Percentiles rank a stretch among this genome's conserved stretches.
phyloP scores from a whole-genome alignment of 805 yeast species.

The Novakomyces olei region DNA sequence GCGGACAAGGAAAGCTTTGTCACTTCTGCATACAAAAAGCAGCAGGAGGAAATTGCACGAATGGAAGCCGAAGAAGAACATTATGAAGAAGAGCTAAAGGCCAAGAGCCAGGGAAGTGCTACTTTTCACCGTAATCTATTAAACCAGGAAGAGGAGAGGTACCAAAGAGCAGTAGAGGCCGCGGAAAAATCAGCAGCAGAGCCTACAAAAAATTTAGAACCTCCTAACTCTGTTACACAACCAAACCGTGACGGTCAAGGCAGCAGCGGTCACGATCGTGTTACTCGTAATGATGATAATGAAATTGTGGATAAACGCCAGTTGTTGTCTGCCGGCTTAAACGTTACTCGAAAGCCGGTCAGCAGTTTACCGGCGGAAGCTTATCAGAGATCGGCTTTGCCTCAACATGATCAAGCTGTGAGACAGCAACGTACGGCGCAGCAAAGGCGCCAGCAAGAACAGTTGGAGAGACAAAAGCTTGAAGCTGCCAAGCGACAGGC shows the following conservation, averaged over 20 bases:
- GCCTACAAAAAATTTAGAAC: too few species aligned
- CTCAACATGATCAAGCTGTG: neutral
- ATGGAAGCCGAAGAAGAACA: constrained; percentile 9
- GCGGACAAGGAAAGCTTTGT: constrained; percentile 26
- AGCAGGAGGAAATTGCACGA: constrained; percentile 16
- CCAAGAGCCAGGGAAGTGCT: constrained; percentile 6
- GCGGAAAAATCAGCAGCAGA: too few species aligned
- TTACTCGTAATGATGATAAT: constrained; percentile 12
- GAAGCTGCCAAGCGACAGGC: constrained; percentile 6
- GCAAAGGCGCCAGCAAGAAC: constrained; percentile 1
- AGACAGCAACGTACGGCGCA: neutral
- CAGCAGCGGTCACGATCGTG: too few species aligned
- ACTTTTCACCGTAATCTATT: constrained; percentile 10
- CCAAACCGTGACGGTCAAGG: too few species aligned
- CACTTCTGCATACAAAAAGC: constrained; percentile 24
- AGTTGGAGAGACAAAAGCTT: constrained; percentile 5
- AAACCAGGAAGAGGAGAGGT: constrained; percentile 9
- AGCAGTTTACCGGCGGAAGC: constrained; percentile 1
- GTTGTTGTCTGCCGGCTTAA: constrained; percentile 12
- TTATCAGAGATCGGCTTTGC: neutral
- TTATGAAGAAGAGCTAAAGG: constrained; percentile 4
- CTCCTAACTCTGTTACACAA: too few species aligned
- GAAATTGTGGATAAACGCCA: constrained; percentile 14
- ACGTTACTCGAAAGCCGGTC: constrained; percentile 6
- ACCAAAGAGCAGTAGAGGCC: constrained; percentile 5